Conservation (phyloP, 2,329 filamentous ascomycete species). For the Trichoderma oligosporum region DNA sequence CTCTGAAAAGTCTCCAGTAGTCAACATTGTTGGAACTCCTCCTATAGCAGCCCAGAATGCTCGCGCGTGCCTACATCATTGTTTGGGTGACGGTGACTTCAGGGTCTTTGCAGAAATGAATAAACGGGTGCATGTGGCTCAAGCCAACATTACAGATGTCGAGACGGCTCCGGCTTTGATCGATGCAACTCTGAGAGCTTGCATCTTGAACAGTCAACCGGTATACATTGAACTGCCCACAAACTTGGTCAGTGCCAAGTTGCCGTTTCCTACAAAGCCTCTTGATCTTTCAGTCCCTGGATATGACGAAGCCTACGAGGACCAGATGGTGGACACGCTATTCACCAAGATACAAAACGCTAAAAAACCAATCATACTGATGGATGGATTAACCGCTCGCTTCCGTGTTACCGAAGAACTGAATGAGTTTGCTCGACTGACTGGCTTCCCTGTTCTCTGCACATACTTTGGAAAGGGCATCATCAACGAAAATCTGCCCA, state of each 20-base stretch:
- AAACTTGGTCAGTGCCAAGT: conserved; percentile 44
- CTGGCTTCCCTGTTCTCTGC: conserved; percentile 46
- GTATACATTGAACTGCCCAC: conserved; percentile 55
- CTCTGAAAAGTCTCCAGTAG: conserved; percentile 52
- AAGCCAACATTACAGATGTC: conserved; percentile 42
- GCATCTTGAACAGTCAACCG: conserved; percentile 50
- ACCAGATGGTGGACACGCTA: conserved; percentile 33
- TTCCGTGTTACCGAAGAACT: conserved; percentile 41
- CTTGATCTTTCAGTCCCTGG: conserved; percentile 2
- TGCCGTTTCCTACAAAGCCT: conserved; percentile 29
- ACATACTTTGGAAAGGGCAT: conserved; percentile 49
- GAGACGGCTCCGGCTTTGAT: conserved; percentile 46
- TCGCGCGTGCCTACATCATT: conserved; percentile 49
- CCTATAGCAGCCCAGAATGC: conserved; percentile 40
- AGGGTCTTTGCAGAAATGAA: conserved; percentile 48
- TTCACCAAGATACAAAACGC: conserved; percentile 42
- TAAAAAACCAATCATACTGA: conserved; percentile 47
- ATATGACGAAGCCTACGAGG: conserved; percentile 21
- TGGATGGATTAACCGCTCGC: conserved; percentile 48
- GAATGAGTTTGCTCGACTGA: conserved; percentile 41
- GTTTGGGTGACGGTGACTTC: conserved; percentile 54
- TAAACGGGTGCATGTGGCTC: conserved; percentile 46
- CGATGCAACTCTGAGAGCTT: conserved; percentile 48
- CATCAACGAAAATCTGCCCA: conserved; percentile 44
- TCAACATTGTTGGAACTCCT: conserved; percentile 57